Percentiles rank a stretch among this genome's conserved stretches.
Conservation (phyloP, 768 basidiomycete species). For the Termitomyces bulborhizus region DNA sequence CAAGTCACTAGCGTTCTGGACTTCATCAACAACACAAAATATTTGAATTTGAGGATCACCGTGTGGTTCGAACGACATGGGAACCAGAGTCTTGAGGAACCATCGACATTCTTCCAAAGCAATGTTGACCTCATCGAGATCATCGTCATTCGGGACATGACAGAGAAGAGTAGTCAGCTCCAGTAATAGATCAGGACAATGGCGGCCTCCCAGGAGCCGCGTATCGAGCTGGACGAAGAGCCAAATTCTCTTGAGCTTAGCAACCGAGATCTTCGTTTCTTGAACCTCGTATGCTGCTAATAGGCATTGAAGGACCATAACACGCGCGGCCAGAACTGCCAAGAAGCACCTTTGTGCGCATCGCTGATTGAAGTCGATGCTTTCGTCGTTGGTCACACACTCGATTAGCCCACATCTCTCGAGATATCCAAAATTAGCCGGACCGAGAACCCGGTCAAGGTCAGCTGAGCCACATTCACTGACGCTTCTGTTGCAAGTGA, state of each 20-base stretch:
- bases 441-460: too few species aligned
- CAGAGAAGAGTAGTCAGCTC: neutral
- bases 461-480: too few species aligned
- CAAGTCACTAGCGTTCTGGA: neutral
- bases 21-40: constrained; percentile 1
- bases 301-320: neutral
- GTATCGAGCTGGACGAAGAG: neutral
- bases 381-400: too few species aligned
- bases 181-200: neutral
- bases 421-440: too few species aligned
- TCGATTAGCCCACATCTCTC: too few species aligned
- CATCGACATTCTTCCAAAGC: neutral
- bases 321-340: too few species aligned
- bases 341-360: too few species aligned
- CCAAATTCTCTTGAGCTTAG: neutral
- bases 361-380: too few species aligned
- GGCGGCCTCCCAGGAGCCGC: neutral
- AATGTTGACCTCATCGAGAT: neutral
- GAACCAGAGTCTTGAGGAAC: neutral
- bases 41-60: neutral
- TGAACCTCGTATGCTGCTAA: neutral
- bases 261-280: neutral
- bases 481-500: too few species aligned
- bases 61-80: too few species aligned
- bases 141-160: neutral